phyloP scores from a whole-genome alignment of 2,329 filamentous ascomycete species.

The Catunica adiposa region DNA sequence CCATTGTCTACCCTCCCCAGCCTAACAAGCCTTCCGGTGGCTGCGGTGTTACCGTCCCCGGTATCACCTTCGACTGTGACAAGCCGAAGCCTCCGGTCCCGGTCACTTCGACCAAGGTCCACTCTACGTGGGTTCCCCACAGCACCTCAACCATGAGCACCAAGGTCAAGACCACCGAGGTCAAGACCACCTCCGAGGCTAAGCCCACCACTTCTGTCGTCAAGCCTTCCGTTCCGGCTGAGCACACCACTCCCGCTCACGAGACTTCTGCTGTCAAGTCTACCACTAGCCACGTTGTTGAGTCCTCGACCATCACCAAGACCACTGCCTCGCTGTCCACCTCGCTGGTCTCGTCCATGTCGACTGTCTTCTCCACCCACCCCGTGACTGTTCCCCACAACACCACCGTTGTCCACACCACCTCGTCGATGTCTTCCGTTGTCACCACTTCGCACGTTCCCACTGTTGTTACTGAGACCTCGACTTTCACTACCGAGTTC shows the following conservation, averaged over 20 bases:
- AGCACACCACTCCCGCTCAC: not conserved
- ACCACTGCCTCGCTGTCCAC: conserved; percentile 14
- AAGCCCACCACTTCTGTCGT: conserved; percentile 11
- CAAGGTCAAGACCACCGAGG: conserved; percentile 15
- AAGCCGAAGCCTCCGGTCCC: conserved; percentile 16
- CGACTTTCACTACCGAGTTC: conserved; percentile 22
- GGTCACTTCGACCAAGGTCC: conserved; percentile 13
- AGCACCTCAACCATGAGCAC: conserved; percentile 14
- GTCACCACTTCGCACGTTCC: conserved; percentile 11
- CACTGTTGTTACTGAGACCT: conserved; percentile 14
- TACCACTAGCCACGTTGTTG: conserved; percentile 16
- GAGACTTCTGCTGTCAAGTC: conserved; percentile 11
- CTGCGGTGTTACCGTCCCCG: conserved; percentile 59
- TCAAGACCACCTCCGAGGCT: conserved; percentile 18
- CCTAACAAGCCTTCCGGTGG: conserved; percentile 35
- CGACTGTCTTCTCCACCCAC: conserved; percentile 10
- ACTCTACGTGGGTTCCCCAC: conserved; percentile 16
- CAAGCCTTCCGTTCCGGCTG: conserved; percentile 13
- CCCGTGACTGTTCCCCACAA: conserved; percentile 12
- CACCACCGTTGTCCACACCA: conserved; percentile 11
- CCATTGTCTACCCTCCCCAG: conserved; percentile 49
- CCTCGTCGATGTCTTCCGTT: conserved; percentile 11
- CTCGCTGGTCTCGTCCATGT: conserved; percentile 8
- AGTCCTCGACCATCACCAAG: conserved; percentile 19
- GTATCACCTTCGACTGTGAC: conserved; percentile 58